Evolutionary conservation across 1,284 basidiomycete species (phyloP).

Genomic region (Marasmius sp.): DNA sequence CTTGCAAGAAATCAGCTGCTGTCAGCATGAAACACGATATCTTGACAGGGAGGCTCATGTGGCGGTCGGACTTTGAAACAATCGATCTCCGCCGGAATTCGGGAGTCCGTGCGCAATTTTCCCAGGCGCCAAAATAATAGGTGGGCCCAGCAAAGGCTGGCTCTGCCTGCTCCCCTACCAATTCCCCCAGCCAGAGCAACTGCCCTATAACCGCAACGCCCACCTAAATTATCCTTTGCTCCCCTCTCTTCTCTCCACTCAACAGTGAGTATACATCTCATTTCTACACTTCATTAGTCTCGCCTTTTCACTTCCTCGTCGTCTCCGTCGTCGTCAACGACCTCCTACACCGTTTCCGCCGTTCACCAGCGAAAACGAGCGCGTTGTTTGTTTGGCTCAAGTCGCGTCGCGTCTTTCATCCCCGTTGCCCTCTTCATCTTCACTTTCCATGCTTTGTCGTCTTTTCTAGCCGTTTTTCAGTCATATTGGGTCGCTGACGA

Average conservation of each 20-base stretch:
- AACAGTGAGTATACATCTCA: conserved; percentile 9
- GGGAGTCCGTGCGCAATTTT: not conserved
- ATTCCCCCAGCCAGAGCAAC: conserved; percentile 3
- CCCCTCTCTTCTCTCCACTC: conserved; percentile 4
- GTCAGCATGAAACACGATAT: not conserved
- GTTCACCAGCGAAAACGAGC: conserved; percentile 10
- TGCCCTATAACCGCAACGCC: not conserved
- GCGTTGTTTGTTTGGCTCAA: conserved; percentile 27
- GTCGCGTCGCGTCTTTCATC: conserved; percentile 20
- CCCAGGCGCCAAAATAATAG: conserved; percentile 3
- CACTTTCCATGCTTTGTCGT: conserved; percentile 1
- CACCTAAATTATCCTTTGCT: conserved; percentile 4
- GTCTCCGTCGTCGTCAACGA: conserved; percentile 20
- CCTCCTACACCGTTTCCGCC: conserved; percentile 1
- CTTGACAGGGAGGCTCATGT: not conserved
- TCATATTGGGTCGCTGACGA: conserved; percentile 10
- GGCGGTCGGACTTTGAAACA: conserved; percentile 7
- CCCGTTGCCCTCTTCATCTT: conserved; percentile 1
- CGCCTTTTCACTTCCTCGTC: conserved; percentile 1
- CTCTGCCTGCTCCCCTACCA: conserved; percentile 9
- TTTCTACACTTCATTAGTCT: conserved; percentile 1
- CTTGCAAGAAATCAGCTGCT: not conserved
- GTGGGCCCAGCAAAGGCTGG: not conserved
- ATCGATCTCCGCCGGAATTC: not conserved
- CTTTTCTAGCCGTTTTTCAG: conserved; percentile 4